Conservation (phyloP, 148 eudicot genomes). For the Simmondsia chinensis region DNA sequence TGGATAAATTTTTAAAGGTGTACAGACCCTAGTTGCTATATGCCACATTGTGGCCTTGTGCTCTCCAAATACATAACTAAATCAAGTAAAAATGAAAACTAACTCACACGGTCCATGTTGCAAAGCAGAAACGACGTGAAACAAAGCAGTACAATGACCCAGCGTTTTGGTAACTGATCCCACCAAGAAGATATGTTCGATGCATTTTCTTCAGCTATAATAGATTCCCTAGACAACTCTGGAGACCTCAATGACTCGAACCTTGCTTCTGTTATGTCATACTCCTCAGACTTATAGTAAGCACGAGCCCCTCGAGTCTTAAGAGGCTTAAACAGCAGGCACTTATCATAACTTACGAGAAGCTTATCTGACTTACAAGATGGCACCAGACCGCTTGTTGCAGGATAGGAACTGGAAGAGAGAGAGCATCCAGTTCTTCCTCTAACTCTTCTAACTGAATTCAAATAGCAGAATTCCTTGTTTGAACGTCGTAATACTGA, state of each 20-base stretch:
- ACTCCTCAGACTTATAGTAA: conserved; percentile 76
- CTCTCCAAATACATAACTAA: neutral
- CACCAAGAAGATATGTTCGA: conserved; percentile 37
- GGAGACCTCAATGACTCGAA: conserved; percentile 47
- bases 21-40: neutral
- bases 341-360: conserved; percentile 18
- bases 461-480: conserved; percentile 16
- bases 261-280: conserved; percentile 43
- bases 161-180: conserved; percentile 77
- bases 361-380: conserved; percentile 28
- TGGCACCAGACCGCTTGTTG: conserved; percentile 25
- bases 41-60: neutral
- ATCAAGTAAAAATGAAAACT: conserved; percentile 2
- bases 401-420: conserved; percentile 20
- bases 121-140: conserved; percentile 75
- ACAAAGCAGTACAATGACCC: conserved; percentile 78
- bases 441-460: conserved; percentile 22
- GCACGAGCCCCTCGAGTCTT: conserved; percentile 33
- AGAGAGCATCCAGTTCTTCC: conserved; percentile 27
- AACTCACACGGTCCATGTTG: conserved; percentile 98
- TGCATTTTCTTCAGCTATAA: conserved; percentile 26
- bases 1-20: neutral
- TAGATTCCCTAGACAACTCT: conserved; percentile 45
- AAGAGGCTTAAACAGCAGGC: conserved; percentile 19
- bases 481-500: conserved; percentile 12